Conservation (phyloP, 495 filamentous ascomycete genomes). For the Clavariopsis aquatica region DNA sequence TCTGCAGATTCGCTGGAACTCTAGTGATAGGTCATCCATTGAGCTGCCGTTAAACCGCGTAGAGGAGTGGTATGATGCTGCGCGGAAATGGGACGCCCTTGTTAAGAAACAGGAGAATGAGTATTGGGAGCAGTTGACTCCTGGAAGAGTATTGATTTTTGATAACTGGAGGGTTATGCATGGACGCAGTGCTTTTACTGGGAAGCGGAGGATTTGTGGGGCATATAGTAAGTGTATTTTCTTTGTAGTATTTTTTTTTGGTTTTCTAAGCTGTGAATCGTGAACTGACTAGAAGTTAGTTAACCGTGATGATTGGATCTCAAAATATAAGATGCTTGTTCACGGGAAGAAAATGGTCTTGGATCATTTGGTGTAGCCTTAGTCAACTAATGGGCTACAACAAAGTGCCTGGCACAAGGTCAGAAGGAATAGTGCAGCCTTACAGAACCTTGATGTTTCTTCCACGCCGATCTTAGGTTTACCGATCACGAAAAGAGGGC, state of each 20-base stretch:
- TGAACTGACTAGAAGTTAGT: constrained; percentile 51
- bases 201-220: constrained; percentile 83
- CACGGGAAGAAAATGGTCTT: constrained; percentile 58
- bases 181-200: constrained; percentile 76
- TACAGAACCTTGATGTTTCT: too few relatives aligned
- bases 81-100: constrained; percentile 45
- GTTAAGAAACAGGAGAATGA: constrained; percentile 53
- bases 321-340: constrained; percentile 71
- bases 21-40: constrained; percentile 74
- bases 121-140: constrained; percentile 75
- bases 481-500: too few relatives aligned
- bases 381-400: too few relatives aligned
- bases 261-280: constrained; percentile 13
- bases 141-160: constrained; percentile 84
- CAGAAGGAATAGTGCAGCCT: too few relatives aligned
- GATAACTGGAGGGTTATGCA: constrained; percentile 96
- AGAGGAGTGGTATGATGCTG: constrained; percentile 73
- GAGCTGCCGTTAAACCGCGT: constrained; percentile 45
- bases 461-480: too few relatives aligned
- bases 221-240: constrained; percentile 68
- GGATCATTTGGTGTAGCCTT: constrained; percentile 36
- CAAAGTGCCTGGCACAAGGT: too few relatives aligned
- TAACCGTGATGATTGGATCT: constrained; percentile 83
- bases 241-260: constrained; percentile 11
- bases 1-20: constrained; percentile 84